Evolutionary conservation across 179 eudicot genomes (phyloP).

Genomic region (Silene noctiflora): DNA sequence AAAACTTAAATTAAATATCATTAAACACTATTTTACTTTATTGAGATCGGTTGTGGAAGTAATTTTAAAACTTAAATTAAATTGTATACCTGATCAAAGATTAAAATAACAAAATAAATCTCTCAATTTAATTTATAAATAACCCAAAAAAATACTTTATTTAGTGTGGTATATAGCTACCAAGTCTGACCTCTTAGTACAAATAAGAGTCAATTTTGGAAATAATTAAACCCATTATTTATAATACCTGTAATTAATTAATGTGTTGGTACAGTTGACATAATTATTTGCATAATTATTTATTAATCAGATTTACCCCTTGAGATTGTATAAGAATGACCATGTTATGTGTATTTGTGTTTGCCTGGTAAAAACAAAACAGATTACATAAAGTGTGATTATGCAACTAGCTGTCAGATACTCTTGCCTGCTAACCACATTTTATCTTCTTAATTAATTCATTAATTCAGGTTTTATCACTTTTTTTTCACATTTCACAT

Average conservation of each 20-base stretch:
- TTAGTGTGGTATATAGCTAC: background rate
- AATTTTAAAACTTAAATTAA: no score
- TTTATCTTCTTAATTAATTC: background rate
- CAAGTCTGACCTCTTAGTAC: constrained; percentile 13
- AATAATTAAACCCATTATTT: background rate
- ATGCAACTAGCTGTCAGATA: constrained; percentile 33
- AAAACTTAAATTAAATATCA: no score
- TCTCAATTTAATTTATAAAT: no score
- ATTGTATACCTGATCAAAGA: no score
- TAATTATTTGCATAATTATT: constrained; percentile 6
- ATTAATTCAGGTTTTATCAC: background rate
- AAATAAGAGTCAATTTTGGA: constrained; percentile 16
- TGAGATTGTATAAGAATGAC: background rate
- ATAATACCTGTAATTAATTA: constrained; percentile 9
- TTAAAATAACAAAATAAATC: no score
- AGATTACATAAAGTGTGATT: constrained; percentile 19
- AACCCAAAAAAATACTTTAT: no score
- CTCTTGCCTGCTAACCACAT: constrained; percentile 20
- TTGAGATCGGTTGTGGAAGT: no score
- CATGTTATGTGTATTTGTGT: constrained; percentile 18
- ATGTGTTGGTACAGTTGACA: constrained; percentile 13
- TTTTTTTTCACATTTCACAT: background rate
- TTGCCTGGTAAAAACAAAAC: constrained; percentile 20
- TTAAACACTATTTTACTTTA: no score
- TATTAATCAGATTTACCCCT: constrained; percentile 5